Evolutionary conservation across 225 moss, liverwort and hornwort species (phyloP).

Genomic region (Antitrichia curtipendula): DNA sequence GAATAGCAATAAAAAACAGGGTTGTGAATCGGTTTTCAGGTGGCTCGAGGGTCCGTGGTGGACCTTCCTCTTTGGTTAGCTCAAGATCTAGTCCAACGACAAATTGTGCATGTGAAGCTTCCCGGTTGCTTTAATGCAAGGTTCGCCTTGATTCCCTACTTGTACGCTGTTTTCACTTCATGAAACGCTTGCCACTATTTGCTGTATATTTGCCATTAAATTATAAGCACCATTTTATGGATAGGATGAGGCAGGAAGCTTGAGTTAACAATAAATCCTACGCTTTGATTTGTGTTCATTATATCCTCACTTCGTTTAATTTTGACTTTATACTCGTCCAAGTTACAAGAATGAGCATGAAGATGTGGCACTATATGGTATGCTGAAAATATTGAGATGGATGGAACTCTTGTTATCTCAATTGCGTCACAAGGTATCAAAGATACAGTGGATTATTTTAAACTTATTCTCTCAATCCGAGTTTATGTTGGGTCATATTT

Average conservation of each 20-base stretch:
- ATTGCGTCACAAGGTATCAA: neutral
- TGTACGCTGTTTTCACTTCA: neutral
- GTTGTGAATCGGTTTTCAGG: conserved; percentile 17
- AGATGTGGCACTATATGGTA: neutral
- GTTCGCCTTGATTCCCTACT: conserved; percentile 3
- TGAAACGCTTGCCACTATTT: neutral
- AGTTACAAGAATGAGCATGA: neutral
- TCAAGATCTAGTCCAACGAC: conserved; percentile 60
- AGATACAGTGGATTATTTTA: neutral
- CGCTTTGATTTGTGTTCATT: neutral
- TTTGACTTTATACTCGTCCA: neutral
- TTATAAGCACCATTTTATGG: neutral
- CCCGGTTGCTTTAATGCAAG: conserved; percentile 62
- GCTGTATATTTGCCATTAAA: neutral
- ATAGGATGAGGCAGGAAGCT: neutral
- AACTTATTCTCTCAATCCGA: neutral
- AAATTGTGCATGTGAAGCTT: conserved; percentile 51
- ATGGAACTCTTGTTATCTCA: neutral
- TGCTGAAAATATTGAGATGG: neutral
- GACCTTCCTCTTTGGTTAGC: conserved; percentile 85
- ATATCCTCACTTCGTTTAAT: too few relatives aligned
- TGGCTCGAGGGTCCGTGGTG: conserved; percentile 60
- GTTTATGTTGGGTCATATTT: neutral
- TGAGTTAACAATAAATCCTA: neutral
- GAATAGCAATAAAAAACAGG: neutral